phyloP scores from a whole-genome alignment of 2,329 filamentous ascomycete genomes.

The Ilyonectria sp. region DNA sequence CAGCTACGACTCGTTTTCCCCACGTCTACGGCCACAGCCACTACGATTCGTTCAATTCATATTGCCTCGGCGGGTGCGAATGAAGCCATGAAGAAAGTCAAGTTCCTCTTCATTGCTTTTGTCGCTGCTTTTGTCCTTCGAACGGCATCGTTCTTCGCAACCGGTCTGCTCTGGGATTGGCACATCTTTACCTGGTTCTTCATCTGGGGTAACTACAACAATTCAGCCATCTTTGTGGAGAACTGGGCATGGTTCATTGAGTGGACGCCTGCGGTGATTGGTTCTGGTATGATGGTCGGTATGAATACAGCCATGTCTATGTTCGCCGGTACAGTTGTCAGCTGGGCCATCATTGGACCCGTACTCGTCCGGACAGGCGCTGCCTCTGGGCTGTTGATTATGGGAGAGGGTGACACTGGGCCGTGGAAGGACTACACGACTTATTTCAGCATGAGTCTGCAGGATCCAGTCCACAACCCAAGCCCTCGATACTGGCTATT shows the following conservation, averaged over 20 bases:
- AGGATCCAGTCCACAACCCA: background rate
- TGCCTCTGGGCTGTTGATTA: conserved; percentile 36
- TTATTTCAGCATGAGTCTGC: conserved; percentile 35
- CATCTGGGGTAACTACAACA: conserved; percentile 65
- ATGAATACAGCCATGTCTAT: conserved; percentile 70
- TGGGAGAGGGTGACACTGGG: conserved; percentile 55
- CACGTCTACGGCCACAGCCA: conserved; percentile 68
- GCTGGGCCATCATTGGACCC: conserved; percentile 67
- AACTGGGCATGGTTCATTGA: conserved; percentile 73
- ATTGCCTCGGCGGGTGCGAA: conserved; percentile 62
- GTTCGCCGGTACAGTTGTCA: conserved; percentile 66
- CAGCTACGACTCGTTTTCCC: conserved; percentile 72
- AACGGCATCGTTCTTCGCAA: conserved; percentile 69
- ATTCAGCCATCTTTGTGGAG: conserved; percentile 64
- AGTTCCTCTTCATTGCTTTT: conserved; percentile 65
- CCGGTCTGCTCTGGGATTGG: conserved; percentile 71
- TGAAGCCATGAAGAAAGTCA: conserved; percentile 68
- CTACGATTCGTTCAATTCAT: conserved; percentile 73
- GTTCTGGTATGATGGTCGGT: conserved; percentile 61
- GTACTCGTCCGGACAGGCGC: conserved; percentile 62
- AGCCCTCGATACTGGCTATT: background rate
- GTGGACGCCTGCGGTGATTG: conserved; percentile 71
- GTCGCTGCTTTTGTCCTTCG: conserved; percentile 62
- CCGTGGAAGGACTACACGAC: conserved; percentile 26
- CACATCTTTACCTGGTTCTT: conserved; percentile 65